Conservation (phyloP, 2,329 filamentous ascomycete genomes). For the Ceratocystis ficicola region DNA sequence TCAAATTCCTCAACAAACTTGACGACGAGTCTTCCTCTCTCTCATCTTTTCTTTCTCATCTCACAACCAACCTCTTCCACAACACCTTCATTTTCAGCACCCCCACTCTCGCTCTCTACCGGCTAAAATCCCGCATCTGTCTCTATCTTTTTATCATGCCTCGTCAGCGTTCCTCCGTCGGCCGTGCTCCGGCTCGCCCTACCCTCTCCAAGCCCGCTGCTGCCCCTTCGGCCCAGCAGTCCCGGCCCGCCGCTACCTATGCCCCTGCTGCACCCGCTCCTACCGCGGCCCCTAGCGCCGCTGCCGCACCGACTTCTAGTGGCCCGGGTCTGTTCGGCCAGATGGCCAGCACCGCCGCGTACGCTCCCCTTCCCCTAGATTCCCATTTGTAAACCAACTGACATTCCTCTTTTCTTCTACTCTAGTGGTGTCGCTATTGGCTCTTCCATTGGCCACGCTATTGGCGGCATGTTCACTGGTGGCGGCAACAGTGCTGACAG, state of each 20-base stretch:
- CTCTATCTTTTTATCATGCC: conserved; percentile 45
- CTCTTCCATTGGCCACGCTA: conserved; percentile 86
- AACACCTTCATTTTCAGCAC: conserved; percentile 10
- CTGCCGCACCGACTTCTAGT: conserved; percentile 43
- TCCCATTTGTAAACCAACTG: conserved; percentile 14
- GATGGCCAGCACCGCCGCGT: conserved; percentile 97
- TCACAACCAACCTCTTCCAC: background rate
- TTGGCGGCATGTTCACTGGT: conserved; percentile 78
- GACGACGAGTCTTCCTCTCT: no score
- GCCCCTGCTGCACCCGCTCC: conserved; percentile 39
- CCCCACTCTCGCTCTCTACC: conserved; percentile 21
- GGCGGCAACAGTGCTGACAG: conserved; percentile 43
- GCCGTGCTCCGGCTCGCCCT: conserved; percentile 54
- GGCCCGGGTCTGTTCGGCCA: conserved; percentile 85
- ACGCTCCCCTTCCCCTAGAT: conserved; percentile 33
- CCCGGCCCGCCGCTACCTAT: conserved; percentile 57
- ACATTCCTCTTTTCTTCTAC: conserved; percentile 21
- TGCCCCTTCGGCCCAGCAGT: conserved; percentile 48
- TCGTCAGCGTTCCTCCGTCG: conserved; percentile 56
- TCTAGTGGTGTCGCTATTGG: conserved; percentile 87
- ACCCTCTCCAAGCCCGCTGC: conserved; percentile 42
- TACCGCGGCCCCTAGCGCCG: conserved; percentile 36
- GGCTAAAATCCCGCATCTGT: background rate
- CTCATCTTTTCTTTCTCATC: no score
- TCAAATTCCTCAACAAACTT: no score